Conservation (phyloP, 2,329 filamentous ascomycete genomes). For the Neonectria faginata region DNA sequence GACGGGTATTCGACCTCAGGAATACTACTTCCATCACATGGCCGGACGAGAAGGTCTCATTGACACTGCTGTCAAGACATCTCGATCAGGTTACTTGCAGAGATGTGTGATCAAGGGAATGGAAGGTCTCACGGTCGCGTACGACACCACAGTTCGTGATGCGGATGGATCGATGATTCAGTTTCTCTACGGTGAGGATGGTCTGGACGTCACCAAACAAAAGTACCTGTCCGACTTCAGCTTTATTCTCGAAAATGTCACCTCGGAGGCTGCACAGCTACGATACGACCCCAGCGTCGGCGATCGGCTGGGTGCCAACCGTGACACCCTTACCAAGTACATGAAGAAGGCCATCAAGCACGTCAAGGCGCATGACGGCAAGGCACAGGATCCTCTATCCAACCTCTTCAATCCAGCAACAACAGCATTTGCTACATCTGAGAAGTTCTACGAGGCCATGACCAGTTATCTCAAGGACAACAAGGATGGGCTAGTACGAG, state of each 20-base stretch:
- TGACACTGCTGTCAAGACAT: conserved; percentile 98
- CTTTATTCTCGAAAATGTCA: conserved; percentile 88
- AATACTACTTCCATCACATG: conserved; percentile 99
- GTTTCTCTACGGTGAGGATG: conserved; percentile 97
- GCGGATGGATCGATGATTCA: conserved; percentile 94
- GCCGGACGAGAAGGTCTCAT: conserved; percentile 97
- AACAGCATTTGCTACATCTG: conserved; percentile 87
- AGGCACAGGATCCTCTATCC: conserved; percentile 80
- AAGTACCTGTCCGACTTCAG: conserved; percentile 91
- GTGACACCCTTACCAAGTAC: conserved; percentile 75
- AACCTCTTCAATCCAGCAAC: conserved; percentile 80
- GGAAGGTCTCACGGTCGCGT: conserved; percentile 92
- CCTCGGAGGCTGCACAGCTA: conserved; percentile 82
- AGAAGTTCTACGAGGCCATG: conserved; percentile 81
- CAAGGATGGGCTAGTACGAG: conserved; percentile 67
- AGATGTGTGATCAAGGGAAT: conserved; percentile 98
- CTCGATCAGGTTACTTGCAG: conserved; percentile 94
- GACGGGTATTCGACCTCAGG: conserved; percentile 95
- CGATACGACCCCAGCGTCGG: conserved; percentile 69
- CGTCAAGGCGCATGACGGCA: conserved; percentile 66
- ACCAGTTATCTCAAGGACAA: conserved; percentile 85
- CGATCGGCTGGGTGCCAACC: conserved; percentile 61
- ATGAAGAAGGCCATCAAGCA: conserved; percentile 86
- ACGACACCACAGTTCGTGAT: conserved; percentile 94
- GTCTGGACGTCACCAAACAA: conserved; percentile 92